A percentile compares a stretch with the other conserved stretches of the same genome.
Conservation (phyloP, 192 early-diverging fungal genomes). For the Spizellomyces punctatus region DNA sequence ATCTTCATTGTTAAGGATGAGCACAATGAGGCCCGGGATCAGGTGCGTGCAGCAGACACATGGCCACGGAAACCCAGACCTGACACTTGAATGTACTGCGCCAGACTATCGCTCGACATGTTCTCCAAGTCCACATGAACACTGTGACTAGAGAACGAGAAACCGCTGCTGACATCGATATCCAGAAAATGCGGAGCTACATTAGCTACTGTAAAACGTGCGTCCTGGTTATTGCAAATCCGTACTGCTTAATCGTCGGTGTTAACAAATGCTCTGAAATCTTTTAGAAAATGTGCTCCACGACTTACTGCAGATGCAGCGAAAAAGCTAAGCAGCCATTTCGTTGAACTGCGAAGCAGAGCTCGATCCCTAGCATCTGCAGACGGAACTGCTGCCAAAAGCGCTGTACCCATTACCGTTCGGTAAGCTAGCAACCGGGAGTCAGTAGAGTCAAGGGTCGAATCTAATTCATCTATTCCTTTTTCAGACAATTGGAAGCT, state of each 20-base stretch:
- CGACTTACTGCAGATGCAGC: slow-evolving; percentile 86
- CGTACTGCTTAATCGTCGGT: background rate
- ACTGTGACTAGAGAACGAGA: slow-evolving; percentile 42
- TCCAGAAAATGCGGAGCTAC: slow-evolving; percentile 95
- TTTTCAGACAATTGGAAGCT: slow-evolving; percentile 83
- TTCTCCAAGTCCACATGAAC: slow-evolving; percentile 91
- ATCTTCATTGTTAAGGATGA: slow-evolving; percentile 99
- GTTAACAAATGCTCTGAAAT: slow-evolving; percentile 11
- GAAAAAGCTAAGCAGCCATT: slow-evolving; percentile 90
- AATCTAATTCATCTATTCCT: slow-evolving; percentile 35
- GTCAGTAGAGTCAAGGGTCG: background rate
- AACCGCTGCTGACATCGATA: slow-evolving; percentile 65
- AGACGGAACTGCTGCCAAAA: slow-evolving; percentile 45
- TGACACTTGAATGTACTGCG: background rate
- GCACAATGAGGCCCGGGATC: slow-evolving; percentile 90
- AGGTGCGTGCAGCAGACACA: background rate
- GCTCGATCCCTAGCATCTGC: slow-evolving; percentile 78
- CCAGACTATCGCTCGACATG: slow-evolving; percentile 92
- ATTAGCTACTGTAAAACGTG: slow-evolving; percentile 88
- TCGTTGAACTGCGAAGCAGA: slow-evolving; percentile 87
- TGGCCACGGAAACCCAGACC: too few species aligned
- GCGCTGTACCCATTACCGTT: slow-evolving; percentile 95
- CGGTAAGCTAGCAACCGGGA: slow-evolving; percentile 43
- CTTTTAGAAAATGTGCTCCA: slow-evolving; percentile 81
- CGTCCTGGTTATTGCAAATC: slow-evolving; percentile 36